Conservation (phyloP, 768 basidiomycete genomes). For the Pleurotus djamor region DNA sequence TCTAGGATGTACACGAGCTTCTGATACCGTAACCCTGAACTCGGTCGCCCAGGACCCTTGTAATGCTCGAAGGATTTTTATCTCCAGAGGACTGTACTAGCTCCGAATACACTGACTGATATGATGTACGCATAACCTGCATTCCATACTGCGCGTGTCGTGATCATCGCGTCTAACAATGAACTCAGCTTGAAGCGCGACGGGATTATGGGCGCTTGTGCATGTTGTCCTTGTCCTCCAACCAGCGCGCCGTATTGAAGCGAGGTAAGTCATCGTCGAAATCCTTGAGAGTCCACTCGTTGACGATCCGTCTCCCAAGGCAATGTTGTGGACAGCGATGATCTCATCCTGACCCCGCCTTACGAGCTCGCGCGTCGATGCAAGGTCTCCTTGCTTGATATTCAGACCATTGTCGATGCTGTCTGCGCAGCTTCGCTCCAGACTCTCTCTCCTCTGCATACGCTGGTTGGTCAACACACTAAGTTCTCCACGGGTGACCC, state of each 20-base stretch:
- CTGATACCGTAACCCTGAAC: too few species aligned
- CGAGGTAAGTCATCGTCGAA: background rate
- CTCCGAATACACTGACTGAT: too few species aligned
- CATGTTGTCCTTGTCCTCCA: background rate
- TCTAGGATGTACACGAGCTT: too few species aligned
- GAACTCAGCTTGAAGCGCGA: too few species aligned
- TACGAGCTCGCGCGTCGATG: conserved; percentile 58
- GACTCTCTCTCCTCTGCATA: conserved; percentile 37
- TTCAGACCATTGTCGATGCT: conserved; percentile 45
- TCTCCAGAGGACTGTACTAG: too few species aligned
- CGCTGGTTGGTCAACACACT: conserved; percentile 33
- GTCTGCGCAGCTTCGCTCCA: conserved; percentile 44
- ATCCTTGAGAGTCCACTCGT: background rate
- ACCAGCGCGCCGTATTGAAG: background rate
- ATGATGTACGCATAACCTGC: too few species aligned
- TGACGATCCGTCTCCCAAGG: conserved; percentile 28
- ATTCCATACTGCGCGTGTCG: too few species aligned
- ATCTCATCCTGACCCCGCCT: conserved; percentile 46
- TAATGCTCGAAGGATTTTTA: too few species aligned
- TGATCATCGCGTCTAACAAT: too few species aligned
- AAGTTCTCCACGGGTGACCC: conserved; percentile 75
- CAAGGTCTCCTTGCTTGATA: conserved; percentile 46
- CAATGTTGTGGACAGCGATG: conserved; percentile 41
- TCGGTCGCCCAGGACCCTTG: too few species aligned
- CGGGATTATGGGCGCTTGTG: background rate